A percentile compares a stretch with the other conserved stretches of the same genome.
Conservation (phyloP, 495 filamentous ascomycete genomes). For the Podospora sp. region DNA sequence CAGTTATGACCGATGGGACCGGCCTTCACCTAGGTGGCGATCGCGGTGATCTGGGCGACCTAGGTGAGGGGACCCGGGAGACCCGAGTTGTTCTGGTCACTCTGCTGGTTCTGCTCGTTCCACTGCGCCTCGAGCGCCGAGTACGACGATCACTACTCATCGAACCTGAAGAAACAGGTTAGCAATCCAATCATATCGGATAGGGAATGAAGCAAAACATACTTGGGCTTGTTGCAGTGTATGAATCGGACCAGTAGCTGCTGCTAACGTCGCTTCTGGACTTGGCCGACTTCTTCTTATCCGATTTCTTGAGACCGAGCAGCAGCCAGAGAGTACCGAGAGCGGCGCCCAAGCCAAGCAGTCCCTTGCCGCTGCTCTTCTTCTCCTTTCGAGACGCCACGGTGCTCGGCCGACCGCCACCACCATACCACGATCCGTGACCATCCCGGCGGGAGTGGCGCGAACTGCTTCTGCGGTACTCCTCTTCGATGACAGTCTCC, state of each 20-base stretch:
- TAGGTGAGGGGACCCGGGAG: conserved; percentile 32
- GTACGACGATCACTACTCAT: conserved; percentile 38
- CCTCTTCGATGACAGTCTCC: conserved; percentile 65
- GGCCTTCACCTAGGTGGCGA: conserved; percentile 19
- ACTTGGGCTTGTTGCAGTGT: conserved; percentile 53
- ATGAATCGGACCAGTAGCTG: conserved; percentile 52
- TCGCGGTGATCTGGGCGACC: conserved; percentile 20
- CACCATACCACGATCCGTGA: conserved; percentile 69
- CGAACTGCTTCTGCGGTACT: conserved; percentile 61
- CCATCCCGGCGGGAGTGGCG: conserved; percentile 37
- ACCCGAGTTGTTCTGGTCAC: conserved; percentile 35
- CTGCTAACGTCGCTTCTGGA: conserved; percentile 52
- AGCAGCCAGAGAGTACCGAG: conserved; percentile 69
- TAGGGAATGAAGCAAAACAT: conserved; percentile 35
- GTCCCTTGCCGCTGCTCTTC: conserved; percentile 49
- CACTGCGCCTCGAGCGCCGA: conserved; percentile 28
- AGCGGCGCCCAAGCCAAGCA: conserved; percentile 62
- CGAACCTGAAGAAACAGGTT: conserved; percentile 42
- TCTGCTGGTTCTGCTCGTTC: conserved; percentile 26
- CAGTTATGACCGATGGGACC: background rate
- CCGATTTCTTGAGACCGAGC: conserved; percentile 74
- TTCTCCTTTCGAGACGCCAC: conserved; percentile 59
- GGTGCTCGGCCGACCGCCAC: conserved; percentile 52
- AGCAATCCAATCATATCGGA: conserved; percentile 19
- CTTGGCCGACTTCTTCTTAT: conserved; percentile 49